These are phyloP conservation scores for Fusarium napiforme DNA, from an alignment of 2,329 filamentous ascomycete genomes.

Conservation along the genomic window DNA sequence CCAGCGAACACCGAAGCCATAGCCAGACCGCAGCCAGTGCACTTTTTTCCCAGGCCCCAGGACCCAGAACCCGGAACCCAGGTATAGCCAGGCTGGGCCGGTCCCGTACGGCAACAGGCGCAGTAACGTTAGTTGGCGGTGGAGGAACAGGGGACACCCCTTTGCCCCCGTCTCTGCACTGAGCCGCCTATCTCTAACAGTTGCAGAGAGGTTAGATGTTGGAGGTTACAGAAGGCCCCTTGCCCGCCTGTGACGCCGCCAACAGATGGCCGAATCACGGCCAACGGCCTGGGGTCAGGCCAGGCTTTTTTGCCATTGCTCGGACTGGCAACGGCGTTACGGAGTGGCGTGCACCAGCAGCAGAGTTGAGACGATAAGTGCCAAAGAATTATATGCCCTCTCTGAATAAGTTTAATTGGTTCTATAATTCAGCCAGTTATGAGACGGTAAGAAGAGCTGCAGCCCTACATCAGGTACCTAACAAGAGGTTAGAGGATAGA, in stretches of 20 bases:
- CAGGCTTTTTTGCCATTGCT: constrained; percentile 10
- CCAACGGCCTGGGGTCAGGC: constrained; percentile 24
- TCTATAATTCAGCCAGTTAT: neutral
- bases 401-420: neutral
- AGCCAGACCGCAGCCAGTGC: constrained; percentile 33
- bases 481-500: constrained; percentile 3
- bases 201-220: constrained; percentile 4
- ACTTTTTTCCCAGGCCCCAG: neutral
- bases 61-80: neutral
- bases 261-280: constrained; percentile 40
- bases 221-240: constrained; percentile 34
- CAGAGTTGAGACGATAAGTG: constrained; percentile 16
- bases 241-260: constrained; percentile 44
- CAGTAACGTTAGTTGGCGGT: constrained; percentile 32
- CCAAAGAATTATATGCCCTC: neutral
- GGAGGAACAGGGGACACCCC: constrained; percentile 28
- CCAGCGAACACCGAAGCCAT: constrained; percentile 22
- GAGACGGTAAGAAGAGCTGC: constrained; percentile 13
- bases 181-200: constrained; percentile 30
- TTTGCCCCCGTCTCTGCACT: constrained; percentile 7
- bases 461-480: constrained; percentile 10
- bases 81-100: neutral
- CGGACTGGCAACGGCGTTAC: constrained; percentile 10
- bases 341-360: constrained; percentile 21
- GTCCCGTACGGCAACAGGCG: constrained; percentile 17